These are phyloP conservation scores for Echinochloa phyllopogon DNA, from an alignment of 176 grass and related monocot species.

Conservation along the genomic window DNA sequence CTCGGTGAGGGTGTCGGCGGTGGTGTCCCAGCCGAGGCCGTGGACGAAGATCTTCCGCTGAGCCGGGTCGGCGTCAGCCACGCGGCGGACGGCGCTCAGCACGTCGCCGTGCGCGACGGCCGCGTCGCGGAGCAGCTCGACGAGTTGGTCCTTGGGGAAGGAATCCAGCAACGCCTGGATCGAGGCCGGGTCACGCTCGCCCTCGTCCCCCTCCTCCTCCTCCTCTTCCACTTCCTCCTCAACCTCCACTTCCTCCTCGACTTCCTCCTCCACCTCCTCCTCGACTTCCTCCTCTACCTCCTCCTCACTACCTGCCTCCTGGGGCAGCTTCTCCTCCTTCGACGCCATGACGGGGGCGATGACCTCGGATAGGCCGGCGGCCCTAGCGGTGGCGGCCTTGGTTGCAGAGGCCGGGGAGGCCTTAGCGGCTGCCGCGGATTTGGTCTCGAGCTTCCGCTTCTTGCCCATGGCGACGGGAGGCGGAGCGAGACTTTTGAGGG, in stretches of 20 bases:
- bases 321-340: conserved; percentile 13
- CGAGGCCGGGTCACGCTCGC: conserved; percentile 57
- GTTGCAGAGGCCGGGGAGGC: conserved; percentile 11
- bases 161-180: conserved; percentile 78
- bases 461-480: conserved; percentile 69
- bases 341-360: neutral
- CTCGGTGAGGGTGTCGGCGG: conserved; percentile 62
- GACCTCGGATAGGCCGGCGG: conserved; percentile 23
- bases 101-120: conserved; percentile 66
- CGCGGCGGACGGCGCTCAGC: conserved; percentile 48
- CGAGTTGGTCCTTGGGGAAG: conserved; percentile 90
- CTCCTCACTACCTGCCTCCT: conserved; percentile 37
- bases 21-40: conserved; percentile 93
- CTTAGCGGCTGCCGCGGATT: neutral
- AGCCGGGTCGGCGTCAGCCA: conserved; percentile 78
- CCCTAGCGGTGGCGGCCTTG: neutral
- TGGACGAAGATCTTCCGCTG: conserved; percentile 96
- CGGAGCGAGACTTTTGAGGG: neutral
- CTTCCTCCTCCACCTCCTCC: conserved; percentile 22
- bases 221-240: conserved; percentile 19
- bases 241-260: conserved; percentile 29
- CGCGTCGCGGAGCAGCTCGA: conserved; percentile 83
- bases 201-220: conserved; percentile 44
- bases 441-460: conserved; percentile 80
- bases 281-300: conserved; percentile 25